These are phyloP conservation scores for Magnusiomyces ingens DNA, from an alignment of 1,139 yeast species.

Conservation along the genomic window DNA sequence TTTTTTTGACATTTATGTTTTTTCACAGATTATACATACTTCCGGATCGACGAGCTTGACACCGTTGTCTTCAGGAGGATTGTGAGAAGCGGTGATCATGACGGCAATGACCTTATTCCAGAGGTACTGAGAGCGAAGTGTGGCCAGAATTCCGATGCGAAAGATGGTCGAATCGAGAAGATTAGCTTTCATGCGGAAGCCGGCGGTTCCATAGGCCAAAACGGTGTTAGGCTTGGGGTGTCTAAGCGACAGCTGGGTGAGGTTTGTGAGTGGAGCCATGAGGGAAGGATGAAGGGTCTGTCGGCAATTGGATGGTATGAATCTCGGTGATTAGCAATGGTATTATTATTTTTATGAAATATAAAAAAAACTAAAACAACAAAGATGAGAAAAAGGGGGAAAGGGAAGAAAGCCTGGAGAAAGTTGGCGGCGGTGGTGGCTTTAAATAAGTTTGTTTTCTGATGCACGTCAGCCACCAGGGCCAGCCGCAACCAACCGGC, in stretches of 20 bases:
- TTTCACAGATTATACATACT: conserved; percentile 13
- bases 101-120: conserved; percentile 63
- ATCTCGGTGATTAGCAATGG: background rate
- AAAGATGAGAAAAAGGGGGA: background rate
- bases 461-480: no score
- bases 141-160: conserved; percentile 77
- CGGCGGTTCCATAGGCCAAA: conserved; percentile 90
- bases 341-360: background rate
- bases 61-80: conserved; percentile 95
- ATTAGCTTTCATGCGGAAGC: conserved; percentile 75
- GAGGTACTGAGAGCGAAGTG: conserved; percentile 66
- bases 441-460: background rate
- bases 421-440: background rate
- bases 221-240: conserved; percentile 45
- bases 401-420: background rate
- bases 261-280: conserved; percentile 10
- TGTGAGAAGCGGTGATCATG: conserved; percentile 97
- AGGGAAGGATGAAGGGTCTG: background rate
- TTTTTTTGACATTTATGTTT: background rate
- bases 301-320: background rate
- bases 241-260: conserved; percentile 14
- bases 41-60: conserved; percentile 87
- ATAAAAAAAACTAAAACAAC: background rate
- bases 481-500: no score
- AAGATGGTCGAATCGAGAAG: conserved; percentile 76